Base-by-base conservation (phyloP, 23 red algal genomes). In the Cyanidiococcus yangmingshanensis region DNA sequence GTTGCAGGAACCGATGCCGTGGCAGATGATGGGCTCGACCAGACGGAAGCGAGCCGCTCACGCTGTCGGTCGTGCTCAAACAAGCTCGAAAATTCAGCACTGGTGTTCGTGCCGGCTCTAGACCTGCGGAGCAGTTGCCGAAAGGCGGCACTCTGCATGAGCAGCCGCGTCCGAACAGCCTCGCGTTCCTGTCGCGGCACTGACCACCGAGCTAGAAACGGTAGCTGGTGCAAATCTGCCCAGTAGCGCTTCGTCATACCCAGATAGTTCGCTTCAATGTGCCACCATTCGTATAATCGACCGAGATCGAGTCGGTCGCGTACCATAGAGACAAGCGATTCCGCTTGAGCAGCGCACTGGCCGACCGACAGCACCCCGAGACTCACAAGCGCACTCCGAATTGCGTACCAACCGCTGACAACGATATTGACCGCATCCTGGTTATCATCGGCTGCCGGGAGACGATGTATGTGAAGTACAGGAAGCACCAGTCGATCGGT, bases 281-380 rank as follows among this genome's bases (percentile, higher is more conserved):
- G 3, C 37, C 68, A 81, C 78, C 78, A 81, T 58, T 81, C 78
- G 40, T 81, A 81, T 18, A 71, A 58, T 7, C 78, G 59, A 0
- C 17, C 78, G 18, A 81, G 31, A 81, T 81, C 78, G 24, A 81
- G 51, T 3, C 78, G 39, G 40, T 81, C 78, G 7, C 59, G 51
- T 32, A 81, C 68, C 41, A 81, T 38, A 2, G 25, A 81, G 25
- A 2, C 39, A 40, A 68, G 59, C 78, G 25, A 71, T 40, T 41
- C 78, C 50, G 39, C 59, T 34, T 17, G 41, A 37, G n/a, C 0
- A 38, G 1, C 38, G n/a, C 38, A 58, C 78, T 68, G 39, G 45
- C 2, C 27, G 29, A 59, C 41, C 35, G 68, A 50, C 38, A 58
- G 40, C 78, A 2, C 39, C 24, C 59, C 78, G 35, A 57, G 30